Conservation (phyloP, 768 basidiomycete genomes). For the Botryobasidium botryosum region DNA sequence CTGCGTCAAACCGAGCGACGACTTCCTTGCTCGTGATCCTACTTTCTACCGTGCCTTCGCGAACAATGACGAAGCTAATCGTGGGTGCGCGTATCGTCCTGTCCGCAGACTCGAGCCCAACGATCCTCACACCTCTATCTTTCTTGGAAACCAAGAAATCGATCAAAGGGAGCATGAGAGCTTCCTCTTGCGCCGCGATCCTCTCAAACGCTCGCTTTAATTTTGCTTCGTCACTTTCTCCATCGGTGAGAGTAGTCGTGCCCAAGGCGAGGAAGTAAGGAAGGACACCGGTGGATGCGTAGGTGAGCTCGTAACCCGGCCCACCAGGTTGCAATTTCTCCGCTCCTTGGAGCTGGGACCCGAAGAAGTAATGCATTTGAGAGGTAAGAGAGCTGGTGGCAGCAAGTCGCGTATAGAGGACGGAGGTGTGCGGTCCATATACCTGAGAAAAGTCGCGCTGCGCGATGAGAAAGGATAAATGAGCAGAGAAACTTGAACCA, state of each 20-base stretch:
- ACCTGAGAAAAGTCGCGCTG: slow-evolving; percentile 28
- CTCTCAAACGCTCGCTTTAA: slow-evolving; percentile 37
- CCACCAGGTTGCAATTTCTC: slow-evolving; percentile 64
- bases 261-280: slow-evolving; percentile 33
- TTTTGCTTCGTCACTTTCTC: slow-evolving; percentile 6
- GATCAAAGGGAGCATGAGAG: slow-evolving; percentile 36
- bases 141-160: slow-evolving; percentile 33
- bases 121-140: slow-evolving; percentile 44
- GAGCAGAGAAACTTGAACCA: not conserved
- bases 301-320: slow-evolving; percentile 55
- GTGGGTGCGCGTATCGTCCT: slow-evolving; percentile 37
- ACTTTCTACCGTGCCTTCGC: slow-evolving; percentile 24
- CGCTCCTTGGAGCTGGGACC: no score
- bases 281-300: slow-evolving; percentile 39
- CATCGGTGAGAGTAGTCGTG: slow-evolving; percentile 6
- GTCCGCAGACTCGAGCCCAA: slow-evolving; percentile 36
- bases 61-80: slow-evolving; percentile 48
- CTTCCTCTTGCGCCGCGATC: slow-evolving; percentile 45
- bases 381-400: slow-evolving; percentile 33
- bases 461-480: not conserved
- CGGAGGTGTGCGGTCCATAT: slow-evolving; percentile 57
- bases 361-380: slow-evolving; percentile 56
- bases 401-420: slow-evolving; percentile 38
- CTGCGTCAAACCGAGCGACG: slow-evolving; percentile 45
- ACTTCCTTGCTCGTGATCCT: slow-evolving; percentile 43